phyloP scores from a whole-genome alignment of 2,329 filamentous ascomycete genomes.

The Aschersonia sp. region DNA sequence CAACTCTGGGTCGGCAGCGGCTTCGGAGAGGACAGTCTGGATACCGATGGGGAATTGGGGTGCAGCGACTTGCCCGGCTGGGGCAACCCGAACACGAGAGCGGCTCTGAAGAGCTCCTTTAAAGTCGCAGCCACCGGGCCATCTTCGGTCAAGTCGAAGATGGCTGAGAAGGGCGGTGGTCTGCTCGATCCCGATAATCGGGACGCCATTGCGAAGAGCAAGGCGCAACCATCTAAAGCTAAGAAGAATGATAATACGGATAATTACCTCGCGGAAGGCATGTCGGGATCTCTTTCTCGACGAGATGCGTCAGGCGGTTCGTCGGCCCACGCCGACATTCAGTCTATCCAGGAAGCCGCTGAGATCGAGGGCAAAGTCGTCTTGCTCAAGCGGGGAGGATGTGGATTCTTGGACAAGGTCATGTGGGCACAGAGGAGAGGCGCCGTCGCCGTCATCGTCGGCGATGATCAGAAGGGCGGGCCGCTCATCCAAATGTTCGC shows the following conservation, averaged over 20 bases:
- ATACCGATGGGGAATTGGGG: slow-evolving; percentile 71
- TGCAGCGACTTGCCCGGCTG: slow-evolving; percentile 92
- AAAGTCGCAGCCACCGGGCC: slow-evolving; percentile 13
- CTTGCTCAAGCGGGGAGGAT: slow-evolving; percentile 79
- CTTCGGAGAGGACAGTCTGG: slow-evolving; percentile 65
- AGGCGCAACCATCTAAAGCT: slow-evolving; percentile 1
- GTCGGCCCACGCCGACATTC: slow-evolving; percentile 68
- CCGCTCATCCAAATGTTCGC: slow-evolving; percentile 95
- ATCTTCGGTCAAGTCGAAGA: slow-evolving; percentile 5
- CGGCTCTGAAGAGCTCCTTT: slow-evolving; percentile 23
- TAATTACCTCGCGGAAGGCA: slow-evolving; percentile 56
- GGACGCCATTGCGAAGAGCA: slow-evolving; percentile 6
- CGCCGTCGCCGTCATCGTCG: slow-evolving; percentile 79
- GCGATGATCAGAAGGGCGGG: slow-evolving; percentile 80
- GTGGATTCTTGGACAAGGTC: slow-evolving; percentile 91
- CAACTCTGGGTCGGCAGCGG: slow-evolving; percentile 89
- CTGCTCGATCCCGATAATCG: slow-evolving; percentile 13
- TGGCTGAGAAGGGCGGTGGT: slow-evolving; percentile 7
- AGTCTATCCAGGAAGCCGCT: slow-evolving; percentile 77
- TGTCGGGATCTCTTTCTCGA: slow-evolving; percentile 16
- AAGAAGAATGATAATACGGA: slow-evolving; percentile 65
- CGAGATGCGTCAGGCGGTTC: slow-evolving; percentile 19
- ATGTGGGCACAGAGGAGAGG: slow-evolving; percentile 93
- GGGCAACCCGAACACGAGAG: slow-evolving; percentile 44
- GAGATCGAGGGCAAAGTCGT: slow-evolving; percentile 92